Conservation (phyloP, 768 basidiomycete species). For the Amanita muscaria region DNA sequence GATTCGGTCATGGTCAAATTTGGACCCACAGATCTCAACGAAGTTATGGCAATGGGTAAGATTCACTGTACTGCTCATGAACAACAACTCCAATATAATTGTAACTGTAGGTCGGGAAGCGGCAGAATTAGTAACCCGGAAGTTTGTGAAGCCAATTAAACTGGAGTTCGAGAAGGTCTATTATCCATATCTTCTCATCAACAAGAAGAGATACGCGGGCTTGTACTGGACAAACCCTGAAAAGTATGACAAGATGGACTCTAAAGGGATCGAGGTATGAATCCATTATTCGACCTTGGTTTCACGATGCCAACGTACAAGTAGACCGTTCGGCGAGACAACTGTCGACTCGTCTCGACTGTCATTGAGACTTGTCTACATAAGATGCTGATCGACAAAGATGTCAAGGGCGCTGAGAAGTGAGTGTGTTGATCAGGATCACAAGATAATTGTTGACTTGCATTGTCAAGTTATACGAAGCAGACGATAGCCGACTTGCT, state of each 20-base stretch:
- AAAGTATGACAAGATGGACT: slow-evolving; percentile 99
- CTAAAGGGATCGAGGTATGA: slow-evolving; percentile 95
- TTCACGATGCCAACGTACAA: not conserved
- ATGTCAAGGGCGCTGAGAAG: slow-evolving; percentile 91
- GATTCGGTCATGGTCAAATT: slow-evolving; percentile 99
- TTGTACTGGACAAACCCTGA: slow-evolving; percentile 95
- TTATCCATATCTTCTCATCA: slow-evolving; percentile 96
- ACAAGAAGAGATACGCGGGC: slow-evolving; percentile 97
- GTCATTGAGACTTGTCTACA: slow-evolving; percentile 97
- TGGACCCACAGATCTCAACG: slow-evolving; percentile 77
- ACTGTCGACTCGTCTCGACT: slow-evolving; percentile 95
- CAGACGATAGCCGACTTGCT: slow-evolving; percentile 88
- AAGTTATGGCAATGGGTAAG: slow-evolving; percentile 86
- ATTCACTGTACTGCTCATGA: not conserved
- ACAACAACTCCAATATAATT: not conserved
- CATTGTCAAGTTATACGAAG: slow-evolving; percentile 69
- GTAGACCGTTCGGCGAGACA: slow-evolving; percentile 95
- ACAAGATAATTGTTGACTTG: slow-evolving; percentile 5
- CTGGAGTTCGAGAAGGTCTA: slow-evolving; percentile 99
- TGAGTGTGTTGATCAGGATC: slow-evolving; percentile 27
- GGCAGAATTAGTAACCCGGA: slow-evolving; percentile 80
- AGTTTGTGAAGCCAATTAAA: slow-evolving; percentile 94
- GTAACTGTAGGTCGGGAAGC: slow-evolving; percentile 70
- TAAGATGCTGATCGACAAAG: slow-evolving; percentile 94
- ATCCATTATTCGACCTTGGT: not conserved